Base-by-base conservation (phyloP, 192 early-diverging fungal genomes). In the Coemansia sp. region DNA sequence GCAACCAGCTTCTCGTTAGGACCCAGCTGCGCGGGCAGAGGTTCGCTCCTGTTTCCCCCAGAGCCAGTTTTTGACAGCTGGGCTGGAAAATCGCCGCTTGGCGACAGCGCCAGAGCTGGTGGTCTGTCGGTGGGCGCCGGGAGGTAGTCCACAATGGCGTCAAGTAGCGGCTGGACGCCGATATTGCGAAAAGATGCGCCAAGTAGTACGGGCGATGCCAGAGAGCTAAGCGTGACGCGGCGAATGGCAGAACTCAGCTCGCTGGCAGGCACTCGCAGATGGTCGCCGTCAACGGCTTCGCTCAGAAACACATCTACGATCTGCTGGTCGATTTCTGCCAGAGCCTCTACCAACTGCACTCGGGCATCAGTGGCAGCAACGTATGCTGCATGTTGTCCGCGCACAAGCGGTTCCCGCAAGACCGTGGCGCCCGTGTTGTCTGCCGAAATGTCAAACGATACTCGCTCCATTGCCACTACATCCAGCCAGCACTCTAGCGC, bases 111-210 rank as follows among this genome's bases (percentile, higher is more conserved):
- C 19, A 36, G n/a, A 27, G 42, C 56, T 7, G 65, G 48, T 1
- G 88, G 85, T 6, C 82, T 64, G 21, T 95, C 92, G 4, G 80
- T 50, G 0, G 95, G 95, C 0, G 80, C 81, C 0, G 95, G 95
- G 3, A 98, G 63, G 61, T 91, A 96, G 41, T 92, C 82, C 23
- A 89, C 53, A 0, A 94, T 81, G 17, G 92, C 91, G 60, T 98
- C 92, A 58, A 98, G 78, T 17, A 96, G 63, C 15, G 92, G 91
- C 54, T 98, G 92, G 4, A 98, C 95, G 11, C 95, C 95, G 13
- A 92, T 77, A 52, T 96, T 93, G 51, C 81, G 84, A 78, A 88
- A 93, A 27, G 90, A 74, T 2, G 93, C 86, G n/a, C 91, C 93
- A 33, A 87, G 88, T 6, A 95, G 68, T 3, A 98, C 92, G 5